Conservation (phyloP, 2,329 filamentous ascomycete species). For the Monilinia fructicola region DNA sequence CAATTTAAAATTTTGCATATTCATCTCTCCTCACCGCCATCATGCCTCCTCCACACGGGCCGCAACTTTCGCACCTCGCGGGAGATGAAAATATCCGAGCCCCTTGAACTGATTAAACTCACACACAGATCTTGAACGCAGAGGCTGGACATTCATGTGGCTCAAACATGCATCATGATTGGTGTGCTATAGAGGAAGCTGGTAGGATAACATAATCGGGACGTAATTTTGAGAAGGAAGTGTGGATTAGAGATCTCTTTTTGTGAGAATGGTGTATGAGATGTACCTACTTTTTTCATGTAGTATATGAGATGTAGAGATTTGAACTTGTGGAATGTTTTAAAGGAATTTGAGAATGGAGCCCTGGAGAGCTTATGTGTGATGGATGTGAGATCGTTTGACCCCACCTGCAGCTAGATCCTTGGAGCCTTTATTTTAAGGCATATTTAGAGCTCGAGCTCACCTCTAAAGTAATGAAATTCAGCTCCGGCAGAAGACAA, state of each 20-base stretch:
- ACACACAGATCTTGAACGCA: not conserved
- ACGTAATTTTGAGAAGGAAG: not conserved
- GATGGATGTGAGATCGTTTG: no score
- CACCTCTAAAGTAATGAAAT: not conserved
- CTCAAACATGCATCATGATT: not conserved
- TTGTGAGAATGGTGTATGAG: not conserved
- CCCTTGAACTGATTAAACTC: not conserved
- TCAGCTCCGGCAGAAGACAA: not conserved
- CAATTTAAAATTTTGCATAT: not conserved
- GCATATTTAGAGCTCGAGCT: not conserved
- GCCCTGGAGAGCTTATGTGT: no score
- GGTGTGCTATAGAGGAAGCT: not conserved
- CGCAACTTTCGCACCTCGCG: not conserved
- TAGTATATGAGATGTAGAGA: no score
- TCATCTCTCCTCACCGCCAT: slow-evolving; percentile 7
- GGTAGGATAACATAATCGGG: not conserved
- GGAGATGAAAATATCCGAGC: not conserved
- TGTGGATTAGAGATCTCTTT: not conserved
- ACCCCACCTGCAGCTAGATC: no score
- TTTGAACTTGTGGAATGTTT: no score
- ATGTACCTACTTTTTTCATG: no score
- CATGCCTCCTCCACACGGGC: slow-evolving; percentile 8
- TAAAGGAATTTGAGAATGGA: no score
- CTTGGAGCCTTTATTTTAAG: not conserved
- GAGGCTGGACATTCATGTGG: not conserved